These are phyloP conservation scores for Ophiostoma sp. DNA, from an alignment of 2,329 filamentous ascomycete species.

Conservation along the genomic window DNA sequence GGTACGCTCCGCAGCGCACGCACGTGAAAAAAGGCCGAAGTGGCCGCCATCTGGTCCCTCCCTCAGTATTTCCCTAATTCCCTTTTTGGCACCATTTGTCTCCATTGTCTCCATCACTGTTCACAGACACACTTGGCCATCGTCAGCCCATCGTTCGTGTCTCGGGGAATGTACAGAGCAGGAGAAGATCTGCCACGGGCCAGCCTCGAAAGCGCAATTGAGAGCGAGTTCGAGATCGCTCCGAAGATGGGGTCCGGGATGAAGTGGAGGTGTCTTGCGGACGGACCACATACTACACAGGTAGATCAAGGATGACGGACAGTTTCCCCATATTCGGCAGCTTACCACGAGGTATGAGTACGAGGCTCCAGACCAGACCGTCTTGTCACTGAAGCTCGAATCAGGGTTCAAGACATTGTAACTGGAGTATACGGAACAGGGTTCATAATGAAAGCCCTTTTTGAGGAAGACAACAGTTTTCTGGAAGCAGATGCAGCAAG, in stretches of 20 bases:
- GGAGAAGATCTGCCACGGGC: neutral
- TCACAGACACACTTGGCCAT: neutral
- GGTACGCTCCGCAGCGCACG: neutral
- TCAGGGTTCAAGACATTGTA: neutral
- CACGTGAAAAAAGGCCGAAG: neutral
- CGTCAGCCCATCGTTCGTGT: neutral
- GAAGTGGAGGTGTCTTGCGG: neutral
- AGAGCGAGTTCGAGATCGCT: neutral
- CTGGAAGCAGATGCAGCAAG: neutral
- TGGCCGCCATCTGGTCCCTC: neutral
- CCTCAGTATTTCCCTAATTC: neutral
- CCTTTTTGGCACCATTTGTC: neutral
- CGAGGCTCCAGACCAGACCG: neutral
- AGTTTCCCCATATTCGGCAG: neutral
- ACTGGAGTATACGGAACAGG: neutral
- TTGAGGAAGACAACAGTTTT: neutral
- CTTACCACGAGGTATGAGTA: neutral
- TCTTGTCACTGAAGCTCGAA: neutral
- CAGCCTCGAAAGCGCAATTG: neutral
- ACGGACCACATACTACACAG: neutral
- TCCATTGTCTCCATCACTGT: neutral
- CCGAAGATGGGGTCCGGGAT: neutral
- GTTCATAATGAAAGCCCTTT: neutral
- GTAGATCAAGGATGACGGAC: neutral
- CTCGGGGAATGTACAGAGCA: conserved; percentile 5